Base-by-base conservation (phyloP, 805 yeast genomes). In the Metschnikowia proteae region DNA sequence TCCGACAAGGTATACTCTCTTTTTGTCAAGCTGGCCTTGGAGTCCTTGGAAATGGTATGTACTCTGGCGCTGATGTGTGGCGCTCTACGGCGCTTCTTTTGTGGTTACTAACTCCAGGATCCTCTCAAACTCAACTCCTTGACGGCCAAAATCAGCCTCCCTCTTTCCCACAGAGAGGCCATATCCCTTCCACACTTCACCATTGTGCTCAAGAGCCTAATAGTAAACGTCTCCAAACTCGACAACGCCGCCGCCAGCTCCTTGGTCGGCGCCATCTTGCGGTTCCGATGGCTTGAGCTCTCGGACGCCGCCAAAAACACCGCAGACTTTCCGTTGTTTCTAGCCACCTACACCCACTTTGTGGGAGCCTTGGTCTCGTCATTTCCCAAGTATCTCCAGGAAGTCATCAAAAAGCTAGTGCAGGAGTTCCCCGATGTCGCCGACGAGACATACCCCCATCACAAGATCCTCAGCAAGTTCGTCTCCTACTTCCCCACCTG, bases 341-440 rank as follows among this genome's bases (percentile, higher is more conserved):
- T 80, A 26, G 70, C 73, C 43, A 69, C 74, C 41, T 90, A 86
- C 65, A 76, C 84, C 41, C 83, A 81, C 38, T 94, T 94, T 64
- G 68, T 88, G 40, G 76, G 82, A 39, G 87, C 91, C 27, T 74
- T 92, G 46, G 87, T 91, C 34, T 85, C 96, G 3, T 86, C 92
- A 40, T 75, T 84, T 51, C 98, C 98, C 6, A 88, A 83, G 64
- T 92, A 96, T 88, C 83, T 94, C 81, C 78, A 80, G 53, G 95
- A 88, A 50, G 88, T 92, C n/a, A 82, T 87, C 22, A 71, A 75
- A 51, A 78, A 80, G 49, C 66, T 92, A n/a, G 77, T 90, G 8
- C 58, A 74, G 17, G 89, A 83, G 58, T 86, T 92, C 58, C 67
- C 58, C 39, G 54, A 55, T 29, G 46, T 54, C 32, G 39, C 47